Base-by-base conservation (phyloP, 257 asterid species). In the Rehmannia glutinosa region DNA sequence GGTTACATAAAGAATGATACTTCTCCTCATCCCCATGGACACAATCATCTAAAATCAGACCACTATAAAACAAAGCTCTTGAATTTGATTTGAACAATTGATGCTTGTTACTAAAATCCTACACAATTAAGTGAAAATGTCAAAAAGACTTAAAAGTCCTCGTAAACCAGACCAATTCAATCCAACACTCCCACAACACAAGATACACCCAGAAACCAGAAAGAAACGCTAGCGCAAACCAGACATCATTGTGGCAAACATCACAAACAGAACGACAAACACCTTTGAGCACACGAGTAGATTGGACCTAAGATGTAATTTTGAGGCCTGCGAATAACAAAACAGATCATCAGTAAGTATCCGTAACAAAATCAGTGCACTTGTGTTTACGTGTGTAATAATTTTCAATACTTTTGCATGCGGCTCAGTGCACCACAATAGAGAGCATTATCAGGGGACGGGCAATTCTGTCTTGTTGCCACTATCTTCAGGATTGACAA, bases 401-500 rank as follows among this genome's bases (percentile, higher is more conserved):
- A 25, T 12, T 10, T 1, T 8, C 2, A 15, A 17, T 87, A 87
- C 97, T 79, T 87, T 46, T 90, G 95, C 82, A 52, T 25, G 28
- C 35, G 23, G 51, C 76, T 39, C 46, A 90, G 81, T 35, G 86
- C 91, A 35, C 97, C 97, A 45, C 97, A 90, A 47, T 64, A 87
- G 68, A 87, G 91, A 47, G 73, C 95, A 74, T 90, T 90, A 13
- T 77, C 87, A 2, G 97, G 97, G n/a, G 32, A 66, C 69, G 1
- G 88, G 91, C 28, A 70, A 23, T 43, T 86, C 97, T 6, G 97
- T 88, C 73, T 86, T 83, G 77, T 88, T 83, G 72, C 56, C 19
- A 4, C n/a, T 58, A 57, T 88, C 95, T 70, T 84, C 90, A 0
- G 91, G 96, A 75, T 91, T 88, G 21, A 83, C 39, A 38, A 88